Percentiles rank a stretch among this genome's conserved stretches.
These are phyloP conservation scores for Colletotrichum sp. DNA, from an alignment of 2,329 filamentous ascomycete species.

Conservation along the genomic window DNA sequence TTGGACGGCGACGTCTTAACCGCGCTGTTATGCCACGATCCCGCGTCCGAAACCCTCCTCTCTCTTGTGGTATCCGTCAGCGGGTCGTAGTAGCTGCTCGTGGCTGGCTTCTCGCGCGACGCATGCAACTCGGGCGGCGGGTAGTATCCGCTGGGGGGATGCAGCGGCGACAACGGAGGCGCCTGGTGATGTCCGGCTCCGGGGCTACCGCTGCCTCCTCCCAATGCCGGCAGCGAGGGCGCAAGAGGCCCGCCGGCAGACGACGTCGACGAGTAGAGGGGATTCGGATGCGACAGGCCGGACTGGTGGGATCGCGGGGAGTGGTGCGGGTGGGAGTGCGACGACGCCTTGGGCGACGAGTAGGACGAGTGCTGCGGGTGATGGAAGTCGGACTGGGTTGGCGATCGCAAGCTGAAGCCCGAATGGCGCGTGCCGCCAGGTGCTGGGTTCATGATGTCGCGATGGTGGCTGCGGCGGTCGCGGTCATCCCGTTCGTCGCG, in stretches of 20 bases:
- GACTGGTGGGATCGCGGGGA: constrained; percentile 26
- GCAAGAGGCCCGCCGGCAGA: constrained; percentile 21
- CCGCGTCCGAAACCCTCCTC: constrained; percentile 48
- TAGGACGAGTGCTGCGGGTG: constrained; percentile 32
- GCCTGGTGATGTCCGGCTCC: constrained; percentile 20
- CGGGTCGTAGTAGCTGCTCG: constrained; percentile 58
- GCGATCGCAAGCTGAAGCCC: constrained; percentile 54
- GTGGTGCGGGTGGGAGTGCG: constrained; percentile 30
- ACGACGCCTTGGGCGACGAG: constrained; percentile 23
- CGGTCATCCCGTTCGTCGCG: constrained; percentile 31
- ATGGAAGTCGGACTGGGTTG: constrained; percentile 47
- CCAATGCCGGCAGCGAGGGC: constrained; percentile 10
- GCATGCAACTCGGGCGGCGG: constrained; percentile 32
- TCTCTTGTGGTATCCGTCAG: constrained; percentile 54
- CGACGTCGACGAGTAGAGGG: constrained; percentile 40
- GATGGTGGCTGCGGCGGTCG: constrained; percentile 38
- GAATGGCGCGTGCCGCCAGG: constrained; percentile 42
- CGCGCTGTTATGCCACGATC: constrained; percentile 47
- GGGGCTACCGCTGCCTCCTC: constrained; percentile 23
- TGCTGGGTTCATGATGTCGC: constrained; percentile 50
- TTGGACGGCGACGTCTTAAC: constrained; percentile 49
- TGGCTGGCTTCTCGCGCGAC: constrained; percentile 41
- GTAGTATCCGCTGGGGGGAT: constrained; percentile 47
- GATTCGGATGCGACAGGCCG: constrained; percentile 25
- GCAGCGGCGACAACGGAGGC: constrained; percentile 45